Conservation (phyloP, 257 asterid genomes). For the Linderniella brevidens region DNA sequence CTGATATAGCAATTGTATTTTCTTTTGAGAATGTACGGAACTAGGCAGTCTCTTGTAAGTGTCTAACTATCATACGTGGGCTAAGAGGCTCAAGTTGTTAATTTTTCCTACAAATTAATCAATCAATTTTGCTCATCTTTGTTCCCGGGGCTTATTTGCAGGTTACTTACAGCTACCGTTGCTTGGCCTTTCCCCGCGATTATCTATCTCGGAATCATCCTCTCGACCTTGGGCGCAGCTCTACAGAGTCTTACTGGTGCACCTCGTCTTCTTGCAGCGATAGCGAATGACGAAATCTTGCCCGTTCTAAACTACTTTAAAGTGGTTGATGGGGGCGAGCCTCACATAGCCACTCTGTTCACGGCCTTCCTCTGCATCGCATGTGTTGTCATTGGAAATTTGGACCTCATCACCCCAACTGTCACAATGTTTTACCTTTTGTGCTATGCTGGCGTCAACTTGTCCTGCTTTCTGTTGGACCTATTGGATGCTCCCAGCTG, state of each 20-base stretch:
- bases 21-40: too few species aligned
- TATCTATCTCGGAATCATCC: conserved; percentile 84
- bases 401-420: conserved; percentile 89
- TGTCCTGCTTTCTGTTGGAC: conserved; percentile 91
- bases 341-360: conserved; percentile 79
- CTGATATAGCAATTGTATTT: too few species aligned
- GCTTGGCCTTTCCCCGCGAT: conserved; percentile 97
- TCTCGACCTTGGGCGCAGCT: conserved; percentile 98
- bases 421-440: conserved; percentile 93
- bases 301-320: conserved; percentile 93
- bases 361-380: conserved; percentile 90
- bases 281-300: conserved; percentile 91
- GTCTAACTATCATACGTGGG: too few species aligned
- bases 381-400: conserved; percentile 85
- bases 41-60: too few species aligned
- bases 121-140: conserved; percentile 83
- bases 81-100: too few species aligned
- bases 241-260: conserved; percentile 96
- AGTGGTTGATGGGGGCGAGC: conserved; percentile 83
- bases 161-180: conserved; percentile 94
- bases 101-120: conserved; percentile 8
- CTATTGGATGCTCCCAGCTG: conserved; percentile 98
- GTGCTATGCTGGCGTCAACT: conserved; percentile 90
- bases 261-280: conserved; percentile 97
- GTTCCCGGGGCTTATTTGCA: conserved; percentile 70